These are phyloP conservation scores for Kalmanozyma brasiliensis DNA, from an alignment of 1,284 basidiomycete species.

Conservation along the genomic window DNA sequence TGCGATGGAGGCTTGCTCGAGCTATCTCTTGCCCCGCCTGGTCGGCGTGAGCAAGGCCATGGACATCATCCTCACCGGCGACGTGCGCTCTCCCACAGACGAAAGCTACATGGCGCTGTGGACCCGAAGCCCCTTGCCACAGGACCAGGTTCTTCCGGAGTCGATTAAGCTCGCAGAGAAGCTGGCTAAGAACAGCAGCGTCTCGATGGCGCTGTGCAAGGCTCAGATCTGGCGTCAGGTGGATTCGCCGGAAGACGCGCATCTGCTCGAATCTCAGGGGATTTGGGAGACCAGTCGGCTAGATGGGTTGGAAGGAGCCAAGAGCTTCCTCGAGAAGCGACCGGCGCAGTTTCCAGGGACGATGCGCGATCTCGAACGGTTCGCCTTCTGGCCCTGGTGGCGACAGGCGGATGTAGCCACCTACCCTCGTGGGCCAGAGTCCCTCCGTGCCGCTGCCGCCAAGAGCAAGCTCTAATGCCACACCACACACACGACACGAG, in stretches of 20 bases:
- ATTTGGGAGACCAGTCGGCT: conserved; percentile 43
- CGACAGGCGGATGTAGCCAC: conserved; percentile 37
- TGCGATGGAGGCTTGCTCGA: conserved; percentile 51
- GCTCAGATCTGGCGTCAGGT: conserved; percentile 48
- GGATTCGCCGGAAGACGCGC: conserved; percentile 48
- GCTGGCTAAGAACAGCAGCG: conserved; percentile 45
- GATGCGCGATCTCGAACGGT: conserved; percentile 44
- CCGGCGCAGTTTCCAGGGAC: conserved; percentile 41
- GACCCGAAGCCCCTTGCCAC: conserved; percentile 23
- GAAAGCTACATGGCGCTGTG: conserved; percentile 34
- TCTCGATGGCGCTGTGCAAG: conserved; percentile 59
- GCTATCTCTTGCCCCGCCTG: conserved; percentile 50
- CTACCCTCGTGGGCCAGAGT: conserved; percentile 28
- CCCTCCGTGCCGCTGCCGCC: conserved; percentile 22
- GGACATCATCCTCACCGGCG: conserved; percentile 55
- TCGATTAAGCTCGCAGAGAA: conserved; percentile 44
- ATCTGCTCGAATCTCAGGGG: conserved; percentile 49
- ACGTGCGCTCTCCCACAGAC: conserved; percentile 36
- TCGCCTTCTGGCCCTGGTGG: conserved; percentile 61
- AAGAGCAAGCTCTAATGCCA: conserved; percentile 18
- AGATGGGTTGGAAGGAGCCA: conserved; percentile 53
- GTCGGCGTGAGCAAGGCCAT: conserved; percentile 53
- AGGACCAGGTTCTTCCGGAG: conserved; percentile 39
- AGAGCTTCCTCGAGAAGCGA: conserved; percentile 55
- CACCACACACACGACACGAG: too few relatives aligned